phyloP scores from a whole-genome alignment of 78 protist genomes.

The Speleostelium caveatum region DNA sequence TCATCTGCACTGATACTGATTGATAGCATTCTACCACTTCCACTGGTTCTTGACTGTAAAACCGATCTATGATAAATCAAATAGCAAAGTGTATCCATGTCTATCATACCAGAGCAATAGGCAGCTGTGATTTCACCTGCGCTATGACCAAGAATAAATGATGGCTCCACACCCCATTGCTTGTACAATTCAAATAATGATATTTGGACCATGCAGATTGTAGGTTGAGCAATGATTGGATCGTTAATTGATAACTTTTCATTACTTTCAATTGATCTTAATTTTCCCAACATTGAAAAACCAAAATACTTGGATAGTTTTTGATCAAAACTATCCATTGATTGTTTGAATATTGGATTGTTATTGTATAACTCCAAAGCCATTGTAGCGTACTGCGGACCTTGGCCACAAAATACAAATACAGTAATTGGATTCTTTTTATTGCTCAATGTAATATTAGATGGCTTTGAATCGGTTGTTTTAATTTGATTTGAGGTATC shows the following conservation, averaged over 20 bases:
- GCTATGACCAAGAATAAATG: conserved; percentile 47
- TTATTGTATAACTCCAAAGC: conserved; percentile 6
- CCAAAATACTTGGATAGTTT: not conserved
- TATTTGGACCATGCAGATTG: conserved; percentile 35
- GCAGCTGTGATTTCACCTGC: conserved; percentile 20
- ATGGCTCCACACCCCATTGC: conserved; percentile 28
- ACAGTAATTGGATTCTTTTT: not conserved
- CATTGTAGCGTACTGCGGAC: conserved; percentile 69
- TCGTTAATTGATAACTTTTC: not conserved
- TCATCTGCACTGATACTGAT: not conserved
- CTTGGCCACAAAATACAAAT: conserved; percentile 79
- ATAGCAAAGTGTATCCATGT: not conserved
- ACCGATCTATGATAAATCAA: conserved; percentile 1
- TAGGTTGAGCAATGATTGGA: conserved; percentile 54
- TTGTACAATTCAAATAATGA: conserved; percentile 27
- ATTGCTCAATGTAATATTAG: not conserved
- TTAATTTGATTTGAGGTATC: not conserved
- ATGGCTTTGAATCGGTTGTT: not conserved
- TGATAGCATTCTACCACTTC: conserved; percentile 39
- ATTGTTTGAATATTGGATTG: not conserved
- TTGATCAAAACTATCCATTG: not conserved
- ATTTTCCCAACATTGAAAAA: not conserved
- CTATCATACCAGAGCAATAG: conserved; percentile 2
- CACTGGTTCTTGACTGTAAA: not conserved
- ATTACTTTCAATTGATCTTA: not conserved